A percentile compares a stretch with the other conserved stretches of the same genome.
Evolutionary conservation across 257 asterid genomes (phyloP).

Genomic region (Solanum commersonii): DNA sequence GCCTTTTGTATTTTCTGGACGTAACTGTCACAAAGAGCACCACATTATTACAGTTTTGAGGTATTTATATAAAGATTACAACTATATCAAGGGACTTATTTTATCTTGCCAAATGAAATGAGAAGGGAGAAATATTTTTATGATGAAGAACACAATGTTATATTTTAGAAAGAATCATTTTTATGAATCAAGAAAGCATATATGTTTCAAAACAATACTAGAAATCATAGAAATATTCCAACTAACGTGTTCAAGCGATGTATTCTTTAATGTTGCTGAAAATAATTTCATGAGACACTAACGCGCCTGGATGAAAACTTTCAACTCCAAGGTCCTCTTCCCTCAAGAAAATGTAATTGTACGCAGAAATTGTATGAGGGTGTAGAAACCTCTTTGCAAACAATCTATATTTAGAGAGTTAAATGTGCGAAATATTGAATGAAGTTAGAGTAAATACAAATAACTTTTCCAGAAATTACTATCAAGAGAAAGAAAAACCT

Average conservation of each 20-base stretch:
- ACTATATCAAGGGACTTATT: no score
- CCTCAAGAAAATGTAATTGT: slow-evolving; percentile 25
- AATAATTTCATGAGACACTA: not conserved
- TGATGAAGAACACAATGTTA: no score
- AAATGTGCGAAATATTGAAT: not conserved
- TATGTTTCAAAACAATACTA: not conserved
- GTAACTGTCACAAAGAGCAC: no score
- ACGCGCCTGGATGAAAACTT: slow-evolving; percentile 54
- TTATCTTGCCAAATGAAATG: no score
- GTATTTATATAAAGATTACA: no score
- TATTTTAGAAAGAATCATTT: no score
- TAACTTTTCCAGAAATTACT: not conserved
- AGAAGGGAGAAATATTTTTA: no score
- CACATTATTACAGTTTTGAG: no score
- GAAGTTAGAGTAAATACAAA: not conserved
- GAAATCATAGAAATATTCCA: no score
- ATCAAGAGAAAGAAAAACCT: not conserved
- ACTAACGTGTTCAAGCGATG: not conserved
- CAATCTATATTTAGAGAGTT: slow-evolving; percentile 39
- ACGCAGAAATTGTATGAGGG: slow-evolving; percentile 65
- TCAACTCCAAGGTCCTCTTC: slow-evolving; percentile 27
- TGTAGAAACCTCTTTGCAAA: slow-evolving; percentile 81
- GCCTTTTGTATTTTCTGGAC: no score
- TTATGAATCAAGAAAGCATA: no score
- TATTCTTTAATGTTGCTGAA: not conserved